These are phyloP conservation scores for Moesziomyces globuligerus DNA, from an alignment of 1,284 basidiomycete species.

Conservation along the genomic window DNA sequence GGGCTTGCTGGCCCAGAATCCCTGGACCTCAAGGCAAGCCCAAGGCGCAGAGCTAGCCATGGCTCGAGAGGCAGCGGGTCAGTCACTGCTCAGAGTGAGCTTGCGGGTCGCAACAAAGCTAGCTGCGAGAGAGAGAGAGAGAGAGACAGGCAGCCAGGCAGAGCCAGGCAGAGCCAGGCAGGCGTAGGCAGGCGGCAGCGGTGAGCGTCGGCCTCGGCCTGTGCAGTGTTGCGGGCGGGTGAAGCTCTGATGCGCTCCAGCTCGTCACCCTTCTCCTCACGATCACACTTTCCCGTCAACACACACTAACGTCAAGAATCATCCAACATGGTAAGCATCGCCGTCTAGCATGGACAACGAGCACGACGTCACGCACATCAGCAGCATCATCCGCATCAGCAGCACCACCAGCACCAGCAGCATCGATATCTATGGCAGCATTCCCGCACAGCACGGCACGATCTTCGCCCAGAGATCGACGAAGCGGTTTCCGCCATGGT, in stretches of 20 bases:
- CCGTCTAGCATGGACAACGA: constrained; percentile 9
- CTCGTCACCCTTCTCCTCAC: constrained; percentile 36
- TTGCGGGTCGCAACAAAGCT: not conserved
- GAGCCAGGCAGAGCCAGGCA: too few relatives aligned
- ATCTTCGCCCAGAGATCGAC: too few relatives aligned
- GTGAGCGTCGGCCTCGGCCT: not conserved
- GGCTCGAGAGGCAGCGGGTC: not conserved
- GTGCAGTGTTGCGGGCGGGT: too few relatives aligned
- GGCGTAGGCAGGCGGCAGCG: too few relatives aligned
- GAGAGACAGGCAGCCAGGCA: not conserved
- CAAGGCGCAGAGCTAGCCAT: not conserved
- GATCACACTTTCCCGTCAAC: constrained; percentile 49
- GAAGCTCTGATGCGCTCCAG: constrained; percentile 14
- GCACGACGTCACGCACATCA: constrained; percentile 1
- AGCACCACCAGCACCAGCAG: constrained; percentile 6
- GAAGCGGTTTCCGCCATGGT: too few relatives aligned
- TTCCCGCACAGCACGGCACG: not conserved
- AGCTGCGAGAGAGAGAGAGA: not conserved
- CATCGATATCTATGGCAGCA: constrained; percentile 3
- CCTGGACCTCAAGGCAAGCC: not conserved
- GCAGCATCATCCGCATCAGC: constrained; percentile 21
- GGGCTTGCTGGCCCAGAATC: too few relatives aligned
- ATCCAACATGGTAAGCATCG: constrained; percentile 51
- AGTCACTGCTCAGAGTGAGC: not conserved
- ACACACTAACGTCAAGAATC: constrained; percentile 46